These are phyloP conservation scores for Strigomonas culicis DNA, from an alignment of 208 protist genomes.

Conservation along the genomic window DNA sequence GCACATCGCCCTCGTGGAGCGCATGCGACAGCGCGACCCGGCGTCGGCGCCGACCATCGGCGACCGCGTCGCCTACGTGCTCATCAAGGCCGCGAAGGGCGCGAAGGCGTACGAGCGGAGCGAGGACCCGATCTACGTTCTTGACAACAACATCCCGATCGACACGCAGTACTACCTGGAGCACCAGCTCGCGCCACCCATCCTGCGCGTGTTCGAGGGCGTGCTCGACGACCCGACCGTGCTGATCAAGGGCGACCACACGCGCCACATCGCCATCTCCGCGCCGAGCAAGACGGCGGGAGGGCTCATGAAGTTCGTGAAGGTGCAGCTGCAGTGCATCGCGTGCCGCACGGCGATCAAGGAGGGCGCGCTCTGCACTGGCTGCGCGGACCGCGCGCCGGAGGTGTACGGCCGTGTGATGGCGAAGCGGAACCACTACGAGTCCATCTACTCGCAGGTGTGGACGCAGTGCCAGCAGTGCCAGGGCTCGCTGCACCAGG, in stretches of 20 bases:
- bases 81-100: slow-evolving; percentile 72
- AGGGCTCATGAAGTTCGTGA: slow-evolving; percentile 97
- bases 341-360: slow-evolving; percentile 90
- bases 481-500: slow-evolving; percentile 96
- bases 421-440: slow-evolving; percentile 90
- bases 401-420: slow-evolving; percentile 94
- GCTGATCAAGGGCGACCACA: slow-evolving; percentile 97
- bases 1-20: slow-evolving; percentile 82
- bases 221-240: slow-evolving; percentile 93
- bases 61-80: slow-evolving; percentile 84
- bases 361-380: slow-evolving; percentile 89
- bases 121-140: slow-evolving; percentile 99
- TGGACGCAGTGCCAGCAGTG: slow-evolving; percentile 99
- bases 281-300: slow-evolving; percentile 91
- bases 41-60: slow-evolving; percentile 79
- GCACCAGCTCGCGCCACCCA: slow-evolving; percentile 79
- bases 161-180: slow-evolving; percentile 90
- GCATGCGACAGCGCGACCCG: slow-evolving; percentile 82
- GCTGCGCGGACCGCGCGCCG: slow-evolving; percentile 83
- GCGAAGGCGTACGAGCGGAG: slow-evolving; percentile 98
- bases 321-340: slow-evolving; percentile 94
- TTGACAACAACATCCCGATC: slow-evolving; percentile 89
- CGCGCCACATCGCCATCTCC: slow-evolving; percentile 92
- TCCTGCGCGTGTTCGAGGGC: slow-evolving; percentile 93
- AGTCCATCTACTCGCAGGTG: slow-evolving; percentile 94